Evolutionary conservation across 345 rosid species (phyloP), one percentile per base, ranked within the genome.

Genomic region (Gossypium thurberi): DNA sequence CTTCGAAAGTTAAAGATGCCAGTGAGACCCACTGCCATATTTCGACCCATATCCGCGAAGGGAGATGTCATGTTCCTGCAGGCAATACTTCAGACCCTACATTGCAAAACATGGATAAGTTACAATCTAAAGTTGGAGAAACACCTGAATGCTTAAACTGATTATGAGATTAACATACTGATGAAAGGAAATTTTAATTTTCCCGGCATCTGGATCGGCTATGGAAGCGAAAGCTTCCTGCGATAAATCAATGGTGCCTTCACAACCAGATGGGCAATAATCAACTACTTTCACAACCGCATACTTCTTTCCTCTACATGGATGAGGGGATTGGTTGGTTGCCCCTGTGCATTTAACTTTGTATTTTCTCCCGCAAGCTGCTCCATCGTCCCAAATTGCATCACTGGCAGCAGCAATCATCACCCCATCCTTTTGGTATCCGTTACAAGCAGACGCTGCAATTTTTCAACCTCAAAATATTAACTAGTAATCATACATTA

Each of bases 221-320:
- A 78, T 68, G 21, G 52, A 26, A 0, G 55, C 46, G 15, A 78
- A 78, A 67, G 80, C 74, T 67, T 78, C 63, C 40, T 43, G 73
- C 1, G 81, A 74, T 10, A 78, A 46, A 46, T 78, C 81, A 78
- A 78, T 78, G 42, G 77, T 74, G 46, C 67, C 75, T 20, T 13
- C 40, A 42, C 77, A 74, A 69, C 28, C 71, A 15, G 74, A 33
- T 69, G 71, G 77, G 12, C 80, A 73, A 6, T 58, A 67, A 7
- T 77, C 80, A 11, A 77, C 76, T 57, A 77, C 68, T 47, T 65
- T 73, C 11, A 77, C 76, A 2, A 58, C 76, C 47, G 72, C 72
- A 20, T 33, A 10, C 7, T 44, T 9, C 2, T 26, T 51, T 12
- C 77, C 77, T 53, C 13, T 74, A 52, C 77, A 74, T 15, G 77